Evolutionary conservation across 371 early-diverging fungal genomes (phyloP).

Genomic region (Rhizomucor pusillus): DNA sequence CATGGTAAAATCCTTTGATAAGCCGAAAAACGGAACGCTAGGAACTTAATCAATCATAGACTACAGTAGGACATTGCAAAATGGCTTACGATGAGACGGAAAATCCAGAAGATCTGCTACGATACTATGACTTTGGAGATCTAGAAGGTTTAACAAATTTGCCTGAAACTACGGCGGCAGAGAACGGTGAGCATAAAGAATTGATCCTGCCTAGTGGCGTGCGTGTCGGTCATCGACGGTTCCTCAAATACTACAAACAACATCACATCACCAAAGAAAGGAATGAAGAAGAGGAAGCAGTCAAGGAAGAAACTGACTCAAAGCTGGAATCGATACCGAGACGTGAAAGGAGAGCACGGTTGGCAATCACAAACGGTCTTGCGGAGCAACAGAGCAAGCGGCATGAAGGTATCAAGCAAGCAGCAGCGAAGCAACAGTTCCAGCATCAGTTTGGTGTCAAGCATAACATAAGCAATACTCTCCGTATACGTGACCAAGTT

Average conservation of each 20-base stretch:
- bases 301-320: constrained; percentile 2
- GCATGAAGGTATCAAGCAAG: constrained; percentile 6
- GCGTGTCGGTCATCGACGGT: constrained; percentile 81
- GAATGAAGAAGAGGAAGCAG: constrained; percentile 1
- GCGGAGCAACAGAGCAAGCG: constrained; percentile 2
- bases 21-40: background rate
- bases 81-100: constrained; percentile 90
- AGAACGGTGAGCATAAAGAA: constrained; percentile 45
- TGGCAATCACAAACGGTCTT: constrained; percentile 13
- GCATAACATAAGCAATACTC: constrained; percentile 14
- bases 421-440: constrained; percentile 7
- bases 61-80: constrained; percentile 93
- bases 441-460: constrained; percentile 11
- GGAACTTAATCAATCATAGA: too few species aligned
- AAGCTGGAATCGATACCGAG: constrained; percentile 5
- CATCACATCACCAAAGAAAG: constrained; percentile 15
- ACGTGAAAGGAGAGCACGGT: constrained; percentile 15
- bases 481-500: constrained; percentile 14
- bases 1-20: constrained; percentile 62
- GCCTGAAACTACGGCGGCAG: constrained; percentile 12
- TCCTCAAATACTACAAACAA: constrained; percentile 81
- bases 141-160: constrained; percentile 35
- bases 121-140: constrained; percentile 83
- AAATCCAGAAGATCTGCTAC: constrained; percentile 82
- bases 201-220: constrained; percentile 79